Evolutionary conservation across 352 stramenopile species (phyloP), one percentile per base, ranked within the genome.

Genomic region (Thalassiosira livingstoniorum): DNA sequence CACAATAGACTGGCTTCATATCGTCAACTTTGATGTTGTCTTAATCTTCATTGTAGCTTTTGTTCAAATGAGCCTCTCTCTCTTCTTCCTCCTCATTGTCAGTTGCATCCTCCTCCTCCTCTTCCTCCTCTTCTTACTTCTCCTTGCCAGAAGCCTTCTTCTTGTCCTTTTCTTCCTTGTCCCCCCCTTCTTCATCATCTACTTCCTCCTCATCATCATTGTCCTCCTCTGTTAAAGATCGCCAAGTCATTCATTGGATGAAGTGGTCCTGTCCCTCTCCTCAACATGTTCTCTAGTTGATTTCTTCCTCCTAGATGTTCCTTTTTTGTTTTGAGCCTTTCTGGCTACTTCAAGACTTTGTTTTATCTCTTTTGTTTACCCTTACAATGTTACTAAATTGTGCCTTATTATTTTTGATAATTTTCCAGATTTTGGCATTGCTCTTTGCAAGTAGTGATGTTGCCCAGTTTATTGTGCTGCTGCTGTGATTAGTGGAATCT

Each of bases 281-380:
- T 31, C 25, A 61, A 1, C 53, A 61, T 61, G 11, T 32, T 32
- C 18, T 35, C n/a, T 21, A 15, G 53, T 13, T 7, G 0, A 61
- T 29, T 71, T 71, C 31, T 45, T 35, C 15, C 65, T 21, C 25
- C 39, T 57, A 31, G 29, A 51, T 1, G 29, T 47, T 1, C 27
- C 7, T 31, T 66, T 75, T 21, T 47, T 61, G 29, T 67, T 57
- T 4, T 15, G 43, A 39, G 51, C n/a, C n/a, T n/a, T n/a, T n/a
- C n/a, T n/a, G n/a, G n/a, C n/a, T n/a, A 35, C 32, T 67, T 23
- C 32, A 75, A 47, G 4, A 35, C 29, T 27, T 63, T 62, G 34
- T 75, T 75, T 47, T 75, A 53, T 27, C 65, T 21, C 4, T 75
- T 53, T 1, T 67, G 47, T 62, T 75, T 45, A 7, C 67, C 67